A percentile compares a stretch with the other conserved stretches of the same genome.
Conservation (phyloP, 2,329 filamentous ascomycete genomes). For the Bretziella fagacearum region DNA sequence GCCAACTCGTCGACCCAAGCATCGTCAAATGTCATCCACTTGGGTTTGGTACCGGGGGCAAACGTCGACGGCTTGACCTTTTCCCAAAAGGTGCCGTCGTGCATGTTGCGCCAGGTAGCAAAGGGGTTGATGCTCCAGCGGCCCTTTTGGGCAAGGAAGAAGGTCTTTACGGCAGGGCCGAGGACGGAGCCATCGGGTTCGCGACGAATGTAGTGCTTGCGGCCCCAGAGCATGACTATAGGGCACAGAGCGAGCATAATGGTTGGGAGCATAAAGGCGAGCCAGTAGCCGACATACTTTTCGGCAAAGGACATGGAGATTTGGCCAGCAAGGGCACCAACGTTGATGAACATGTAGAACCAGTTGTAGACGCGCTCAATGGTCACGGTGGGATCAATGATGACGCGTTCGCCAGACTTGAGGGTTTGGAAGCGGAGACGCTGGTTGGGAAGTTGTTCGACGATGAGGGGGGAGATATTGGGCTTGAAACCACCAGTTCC, state of each 20-base stretch:
- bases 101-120: conserved; percentile 39
- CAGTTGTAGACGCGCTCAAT: conserved; percentile 47
- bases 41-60: conserved; percentile 34
- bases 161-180: conserved; percentile 43
- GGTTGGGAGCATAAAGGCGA: conserved; percentile 52
- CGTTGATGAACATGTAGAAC: conserved; percentile 58
- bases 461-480: conserved; percentile 51
- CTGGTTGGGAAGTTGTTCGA: conserved; percentile 45
- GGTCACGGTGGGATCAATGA: conserved; percentile 48
- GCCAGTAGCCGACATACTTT: conserved; percentile 59
- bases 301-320: conserved; percentile 55
- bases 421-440: conserved; percentile 36
- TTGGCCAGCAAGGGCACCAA: conserved; percentile 47
- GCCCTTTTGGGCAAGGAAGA: conserved; percentile 47
- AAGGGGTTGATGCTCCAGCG: conserved; percentile 52
- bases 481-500: conserved; percentile 63
- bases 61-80: conserved; percentile 51
- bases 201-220: conserved; percentile 38
- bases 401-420: conserved; percentile 40
- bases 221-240: conserved; percentile 40
- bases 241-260: conserved; percentile 47
- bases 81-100: conserved; percentile 46
- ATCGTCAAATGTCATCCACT: conserved; percentile 67
- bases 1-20: conserved; percentile 61
- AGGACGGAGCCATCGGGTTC: conserved; percentile 53